Evolutionary conservation across 2,329 filamentous ascomycete genomes (phyloP).

Genomic region (Hymenoscyphus salicellus): DNA sequence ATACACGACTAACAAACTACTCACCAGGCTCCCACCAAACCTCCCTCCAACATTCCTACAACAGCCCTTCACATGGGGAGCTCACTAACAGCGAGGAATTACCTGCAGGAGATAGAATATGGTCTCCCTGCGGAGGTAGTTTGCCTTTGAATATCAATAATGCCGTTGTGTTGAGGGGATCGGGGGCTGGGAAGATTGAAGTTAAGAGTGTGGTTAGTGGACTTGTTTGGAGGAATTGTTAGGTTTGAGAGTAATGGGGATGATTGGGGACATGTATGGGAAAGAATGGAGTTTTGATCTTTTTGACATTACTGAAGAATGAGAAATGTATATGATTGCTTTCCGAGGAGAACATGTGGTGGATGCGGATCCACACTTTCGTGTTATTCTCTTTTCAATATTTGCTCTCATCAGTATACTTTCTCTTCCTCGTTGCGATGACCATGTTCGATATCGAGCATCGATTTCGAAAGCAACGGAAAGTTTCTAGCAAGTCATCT

Average conservation of each 20-base stretch:
- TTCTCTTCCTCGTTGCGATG: no score
- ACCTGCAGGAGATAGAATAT: background rate
- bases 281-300: no score
- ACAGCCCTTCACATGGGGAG: background rate
- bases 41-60: background rate
- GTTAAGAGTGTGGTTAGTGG: constrained; percentile 2
- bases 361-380: no score
- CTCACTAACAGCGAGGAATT: background rate
- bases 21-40: background rate
- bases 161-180: constrained; percentile 7
- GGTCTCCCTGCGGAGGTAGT: constrained; percentile 11
- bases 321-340: no score
- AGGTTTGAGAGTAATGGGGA: background rate
- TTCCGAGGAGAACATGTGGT: no score
- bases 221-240: constrained; percentile 7
- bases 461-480: no score
- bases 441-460: no score
- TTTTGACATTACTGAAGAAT: no score
- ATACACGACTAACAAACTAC: background rate
- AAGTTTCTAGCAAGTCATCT: no score
- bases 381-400: no score
- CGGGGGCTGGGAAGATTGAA: background rate
- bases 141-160: constrained; percentile 17
- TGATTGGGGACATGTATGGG: no score
- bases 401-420: no score